A percentile compares a stretch with the other conserved stretches of the same genome.
Evolutionary conservation across 2,329 filamentous ascomycete species (phyloP).

Genomic region (Plectosphaerella plurivora): DNA sequence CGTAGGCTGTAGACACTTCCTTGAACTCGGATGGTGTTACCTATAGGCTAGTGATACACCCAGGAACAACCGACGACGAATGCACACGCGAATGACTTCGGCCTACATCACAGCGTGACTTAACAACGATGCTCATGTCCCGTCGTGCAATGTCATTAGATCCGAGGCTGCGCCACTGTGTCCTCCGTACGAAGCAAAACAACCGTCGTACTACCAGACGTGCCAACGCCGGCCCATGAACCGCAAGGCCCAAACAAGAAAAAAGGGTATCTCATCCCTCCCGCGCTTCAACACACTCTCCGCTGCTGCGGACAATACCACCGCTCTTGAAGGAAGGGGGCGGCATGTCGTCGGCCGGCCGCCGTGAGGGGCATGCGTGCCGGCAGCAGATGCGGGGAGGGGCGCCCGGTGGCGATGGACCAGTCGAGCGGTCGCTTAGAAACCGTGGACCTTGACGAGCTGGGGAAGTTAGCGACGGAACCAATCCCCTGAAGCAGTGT

Average conservation of each 20-base stretch:
- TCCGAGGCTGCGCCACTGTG: not conserved
- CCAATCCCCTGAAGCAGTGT: not conserved
- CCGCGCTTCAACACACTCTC: not conserved
- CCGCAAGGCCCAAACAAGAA: not conserved
- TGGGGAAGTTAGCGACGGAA: not conserved
- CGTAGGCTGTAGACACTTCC: not conserved
- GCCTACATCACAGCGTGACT: no score
- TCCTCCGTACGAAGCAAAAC: no score
- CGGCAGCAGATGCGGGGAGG: not conserved
- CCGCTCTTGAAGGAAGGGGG: not conserved
- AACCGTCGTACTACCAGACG: not conserved
- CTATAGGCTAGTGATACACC: no score
- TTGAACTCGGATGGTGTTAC: no score
- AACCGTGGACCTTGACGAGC: slow-evolving; percentile 51
- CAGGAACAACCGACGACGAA: no score
- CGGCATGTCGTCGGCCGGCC: not conserved
- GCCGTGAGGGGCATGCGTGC: not conserved
- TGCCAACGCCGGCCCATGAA: not conserved
- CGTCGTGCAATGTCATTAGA: not conserved
- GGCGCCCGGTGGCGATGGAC: slow-evolving; percentile 25
- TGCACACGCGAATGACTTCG: no score
- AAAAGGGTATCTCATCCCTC: not conserved
- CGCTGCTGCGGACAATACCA: not conserved
- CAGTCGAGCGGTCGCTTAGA: slow-evolving; percentile 38
- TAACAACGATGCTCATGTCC: not conserved